Evolutionary conservation across 257 asterid genomes (phyloP).

Genomic region (Capsicum pubescens): DNA sequence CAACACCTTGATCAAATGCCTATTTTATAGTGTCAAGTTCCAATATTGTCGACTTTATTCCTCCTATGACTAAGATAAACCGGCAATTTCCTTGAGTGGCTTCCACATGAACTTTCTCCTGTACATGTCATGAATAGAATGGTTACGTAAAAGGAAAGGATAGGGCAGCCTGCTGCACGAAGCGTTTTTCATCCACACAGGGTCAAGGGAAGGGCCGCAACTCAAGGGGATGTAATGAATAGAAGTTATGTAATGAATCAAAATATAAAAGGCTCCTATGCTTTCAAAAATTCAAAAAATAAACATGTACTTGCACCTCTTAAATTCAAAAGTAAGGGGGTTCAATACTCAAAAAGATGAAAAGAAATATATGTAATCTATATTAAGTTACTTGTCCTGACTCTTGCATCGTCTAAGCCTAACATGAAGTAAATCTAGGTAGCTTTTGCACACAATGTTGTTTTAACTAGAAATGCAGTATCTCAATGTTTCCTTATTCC

Average conservation of each 20-base stretch:
- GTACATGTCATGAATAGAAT: constrained; percentile 28
- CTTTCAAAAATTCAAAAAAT: background rate
- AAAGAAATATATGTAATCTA: background rate
- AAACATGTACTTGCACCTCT: background rate
- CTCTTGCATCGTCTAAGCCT: background rate
- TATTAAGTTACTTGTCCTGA: background rate
- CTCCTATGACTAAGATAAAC: constrained; percentile 40
- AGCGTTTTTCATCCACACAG: background rate
- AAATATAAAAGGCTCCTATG: background rate
- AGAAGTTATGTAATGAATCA: background rate
- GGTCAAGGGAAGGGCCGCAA: background rate
- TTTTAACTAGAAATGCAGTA: background rate
- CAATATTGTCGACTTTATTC: background rate
- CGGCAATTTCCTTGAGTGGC: constrained; percentile 79
- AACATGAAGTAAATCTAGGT: background rate
- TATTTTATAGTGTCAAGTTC: background rate
- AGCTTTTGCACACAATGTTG: background rate
- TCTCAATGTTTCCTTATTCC: background rate
- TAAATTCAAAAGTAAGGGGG: background rate
- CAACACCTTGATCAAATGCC: background rate
- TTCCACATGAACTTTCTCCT: constrained; percentile 90
- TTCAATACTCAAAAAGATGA: background rate
- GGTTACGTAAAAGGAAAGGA: background rate
- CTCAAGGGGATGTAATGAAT: background rate
- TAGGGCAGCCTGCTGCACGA: background rate